Evolutionary conservation across 208 protist species (phyloP), one percentile per base, ranked within the genome.

Genomic region (Leishmania tropica): DNA sequence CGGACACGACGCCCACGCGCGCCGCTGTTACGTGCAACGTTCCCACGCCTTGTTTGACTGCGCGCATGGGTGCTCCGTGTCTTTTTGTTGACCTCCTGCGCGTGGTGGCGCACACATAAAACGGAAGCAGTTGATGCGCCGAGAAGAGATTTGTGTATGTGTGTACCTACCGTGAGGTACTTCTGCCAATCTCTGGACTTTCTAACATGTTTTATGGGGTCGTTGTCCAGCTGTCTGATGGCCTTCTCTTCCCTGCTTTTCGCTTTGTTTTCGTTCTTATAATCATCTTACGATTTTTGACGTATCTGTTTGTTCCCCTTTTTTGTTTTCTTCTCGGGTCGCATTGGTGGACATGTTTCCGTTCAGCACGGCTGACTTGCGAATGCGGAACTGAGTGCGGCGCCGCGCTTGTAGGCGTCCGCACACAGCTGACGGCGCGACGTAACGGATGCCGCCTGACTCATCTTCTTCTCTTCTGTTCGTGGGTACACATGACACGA

Each of bases 261-360:
- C 28, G 68, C 68, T 7, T 45, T 40, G 60, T 1, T 31, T 11
- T 53, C 28, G 24, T 40, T 31, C 35, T 6, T n/a, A 28, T 1
- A 40, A 21, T 37, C 2, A 42, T 68, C 35, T 73, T 67, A 48
- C 45, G 10, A 51, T 42, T 67, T 75, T 75, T 75, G 53, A 1
- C 8, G 5, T 8, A 48, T 73, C 13, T 75, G 48, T 81, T 81
- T 24, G 13, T 37, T 47, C 3, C 0, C 15, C 40, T 47, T 37
- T 58, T 82, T 75, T 54, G 35, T 75, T 35, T 35, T 81, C 37
- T 75, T 53, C n/a, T 58, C 45, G 54, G n/a, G 2, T 58, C 11
- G 19, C 21, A 45, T 19, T 51, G 28, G 2, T 45, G 71, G 60
- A 31, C 13, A 31, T 51, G 21, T 28, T 51, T 45, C 24, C 11